Evolutionary conservation across 2,329 filamentous ascomycete species (phyloP), one percentile per base, ranked within the genome.

Genomic region (Sclerotinia subarctica): DNA sequence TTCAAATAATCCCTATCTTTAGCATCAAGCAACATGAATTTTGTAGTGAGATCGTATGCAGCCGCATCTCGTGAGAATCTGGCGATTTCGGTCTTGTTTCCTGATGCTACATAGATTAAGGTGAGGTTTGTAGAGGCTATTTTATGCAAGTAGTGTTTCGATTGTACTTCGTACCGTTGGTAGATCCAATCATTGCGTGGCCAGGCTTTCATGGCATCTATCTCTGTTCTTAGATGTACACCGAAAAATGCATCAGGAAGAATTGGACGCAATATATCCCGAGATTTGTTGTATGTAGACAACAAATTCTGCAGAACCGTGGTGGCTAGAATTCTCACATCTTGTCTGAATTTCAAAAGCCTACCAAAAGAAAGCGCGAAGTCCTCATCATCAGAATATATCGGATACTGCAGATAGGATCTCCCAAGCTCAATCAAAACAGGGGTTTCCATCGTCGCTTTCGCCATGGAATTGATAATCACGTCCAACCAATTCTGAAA

Each of bases 21-120:
- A 1, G 72, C 59, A 67, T 77, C 74, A 3, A 84, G 77, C 1
- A 84, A 70, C 38, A 82, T 78, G 21, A 74, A 69, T 72, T 83
- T 83, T 13, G 77, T 77, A n/a, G 74, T 78, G 10, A 82, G 70
- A 49, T 76, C 73, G 17, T 78, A 76, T 8, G 67, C 51, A 26
- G 69, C 65, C 5, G 80, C 81, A 66, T 79, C 78, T 15, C 71
- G 67, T 1, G 73, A 68, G 69, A 84, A 82, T 3, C 69, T 69
- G 0, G 73, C 72, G 5, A 80, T 74, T 63, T 82, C 77, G 5
- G 72, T 65, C 1, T 70, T 72, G n/a, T 79, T 78, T 5, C 81
- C 81, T 0, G 79, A 80, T 19, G 81, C 81, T 21, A 83, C 76
- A 71, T 81, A 84, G 1, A 80, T 76, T 21, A 81, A 60, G 0